A percentile compares a stretch with the other conserved stretches of the same genome.
These are phyloP conservation scores for Ophiostoma populinum DNA, from an alignment of 2,329 filamentous ascomycete species.

Conservation along the genomic window DNA sequence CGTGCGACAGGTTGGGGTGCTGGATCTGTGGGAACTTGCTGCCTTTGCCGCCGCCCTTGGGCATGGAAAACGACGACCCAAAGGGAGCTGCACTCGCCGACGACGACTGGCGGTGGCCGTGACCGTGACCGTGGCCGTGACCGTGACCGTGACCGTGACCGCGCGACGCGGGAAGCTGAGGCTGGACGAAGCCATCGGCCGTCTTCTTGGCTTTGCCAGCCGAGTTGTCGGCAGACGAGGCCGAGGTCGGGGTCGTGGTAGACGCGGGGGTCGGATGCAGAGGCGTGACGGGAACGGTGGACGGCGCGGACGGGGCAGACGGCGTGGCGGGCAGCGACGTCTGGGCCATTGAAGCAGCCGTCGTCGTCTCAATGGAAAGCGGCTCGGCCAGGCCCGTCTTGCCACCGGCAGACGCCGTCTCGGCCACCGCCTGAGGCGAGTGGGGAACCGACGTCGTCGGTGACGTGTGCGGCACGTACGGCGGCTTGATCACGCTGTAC, in stretches of 20 bases:
- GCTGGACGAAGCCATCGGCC: slow-evolving; percentile 12
- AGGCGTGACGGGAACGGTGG: not conserved
- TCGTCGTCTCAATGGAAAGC: not conserved
- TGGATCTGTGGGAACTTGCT: slow-evolving; percentile 13
- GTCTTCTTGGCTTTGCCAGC: slow-evolving; percentile 30
- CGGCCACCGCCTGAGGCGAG: slow-evolving; percentile 1
- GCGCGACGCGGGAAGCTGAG: slow-evolving; percentile 6
- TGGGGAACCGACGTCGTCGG: slow-evolving; percentile 3
- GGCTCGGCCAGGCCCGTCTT: no score
- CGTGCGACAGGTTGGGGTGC: slow-evolving; percentile 12
- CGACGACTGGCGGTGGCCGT: slow-evolving; percentile 11
- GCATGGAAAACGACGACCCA: slow-evolving; percentile 11
- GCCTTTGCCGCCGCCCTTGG: slow-evolving; percentile 2
- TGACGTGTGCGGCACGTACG: slow-evolving; percentile 13
- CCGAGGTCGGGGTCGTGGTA: slow-evolving; percentile 6
- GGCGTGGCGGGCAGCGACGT: not conserved
- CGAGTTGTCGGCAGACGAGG: slow-evolving; percentile 5
- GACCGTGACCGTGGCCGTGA: no score
- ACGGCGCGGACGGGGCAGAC: not conserved
- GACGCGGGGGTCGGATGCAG: not conserved
- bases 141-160: no score
- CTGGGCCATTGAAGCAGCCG: not conserved
- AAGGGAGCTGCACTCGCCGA: slow-evolving; percentile 15
- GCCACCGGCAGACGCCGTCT: slow-evolving; percentile 2
- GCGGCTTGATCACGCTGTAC: slow-evolving; percentile 14